Conservation (phyloP, 2,329 filamentous ascomycete species). For the Sporothrix euskadiensis region DNA sequence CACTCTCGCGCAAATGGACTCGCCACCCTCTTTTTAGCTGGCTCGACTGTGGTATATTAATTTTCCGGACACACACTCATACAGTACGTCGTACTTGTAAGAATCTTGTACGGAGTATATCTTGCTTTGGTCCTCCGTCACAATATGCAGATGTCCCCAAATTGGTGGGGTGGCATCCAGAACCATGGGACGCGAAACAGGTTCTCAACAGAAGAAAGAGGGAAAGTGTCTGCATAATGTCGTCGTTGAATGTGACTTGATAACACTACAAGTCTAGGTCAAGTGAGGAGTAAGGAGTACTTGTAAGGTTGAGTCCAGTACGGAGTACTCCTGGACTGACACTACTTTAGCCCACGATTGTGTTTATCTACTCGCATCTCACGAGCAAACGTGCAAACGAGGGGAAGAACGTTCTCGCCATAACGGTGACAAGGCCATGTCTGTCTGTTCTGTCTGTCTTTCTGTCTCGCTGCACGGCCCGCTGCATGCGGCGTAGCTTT, state of each 20-base stretch:
- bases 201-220: neutral
- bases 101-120: no score
- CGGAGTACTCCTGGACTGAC: neutral
- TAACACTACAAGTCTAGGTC: neutral
- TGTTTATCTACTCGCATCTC: neutral
- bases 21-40: neutral
- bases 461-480: slow-evolving; percentile 6
- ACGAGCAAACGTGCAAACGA: neutral
- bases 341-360: neutral
- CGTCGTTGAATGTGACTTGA: neutral
- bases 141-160: neutral
- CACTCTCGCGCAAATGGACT: neutral
- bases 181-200: neutral
- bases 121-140: no score
- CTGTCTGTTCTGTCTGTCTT: neutral
- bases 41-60: neutral
- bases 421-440: neutral
- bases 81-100: no score
- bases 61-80: neutral
- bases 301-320: neutral
- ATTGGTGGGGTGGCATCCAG: neutral
- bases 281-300: neutral
- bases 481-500: neutral
- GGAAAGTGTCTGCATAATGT: neutral
- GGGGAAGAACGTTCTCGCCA: neutral